These are phyloP conservation scores for Lentinus brumalis DNA, from an alignment of 768 basidiomycete species.

Conservation along the genomic window DNA sequence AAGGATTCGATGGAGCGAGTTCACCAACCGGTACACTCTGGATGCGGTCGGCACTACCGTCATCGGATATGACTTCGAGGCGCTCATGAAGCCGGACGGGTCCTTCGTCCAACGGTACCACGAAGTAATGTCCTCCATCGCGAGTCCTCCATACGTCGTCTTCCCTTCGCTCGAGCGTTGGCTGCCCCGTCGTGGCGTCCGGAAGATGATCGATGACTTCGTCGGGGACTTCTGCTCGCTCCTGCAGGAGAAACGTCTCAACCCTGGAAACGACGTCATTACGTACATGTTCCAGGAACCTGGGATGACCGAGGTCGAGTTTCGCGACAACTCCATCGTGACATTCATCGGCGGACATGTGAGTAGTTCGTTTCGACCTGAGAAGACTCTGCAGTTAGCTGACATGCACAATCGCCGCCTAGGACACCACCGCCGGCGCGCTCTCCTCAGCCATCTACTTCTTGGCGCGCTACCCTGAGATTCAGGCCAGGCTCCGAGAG, in stretches of 20 bases:
- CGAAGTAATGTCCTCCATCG: constrained; percentile 13
- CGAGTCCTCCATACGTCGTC: constrained; percentile 10
- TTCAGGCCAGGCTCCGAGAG: constrained; percentile 38
- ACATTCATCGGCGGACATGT: constrained; percentile 46
- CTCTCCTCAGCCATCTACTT: constrained; percentile 40
- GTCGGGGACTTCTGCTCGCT: constrained; percentile 4
- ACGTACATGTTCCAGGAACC: constrained; percentile 18
- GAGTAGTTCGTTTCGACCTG: constrained; percentile 2
- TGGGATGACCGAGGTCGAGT: constrained; percentile 31
- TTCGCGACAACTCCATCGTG: constrained; percentile 39
- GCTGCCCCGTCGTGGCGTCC: constrained; percentile 7
- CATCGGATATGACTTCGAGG: constrained; percentile 22
- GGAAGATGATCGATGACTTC: constrained; percentile 7
- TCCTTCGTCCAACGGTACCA: constrained; percentile 15
- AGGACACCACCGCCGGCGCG: constrained; percentile 44
- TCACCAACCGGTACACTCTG: constrained; percentile 17
- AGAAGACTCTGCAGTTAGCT: background rate
- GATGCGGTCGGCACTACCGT: constrained; percentile 17
- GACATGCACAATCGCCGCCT: background rate
- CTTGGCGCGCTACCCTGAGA: constrained; percentile 39
- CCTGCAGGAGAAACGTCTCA: constrained; percentile 9
- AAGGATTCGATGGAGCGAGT: constrained; percentile 31
- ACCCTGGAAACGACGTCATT: constrained; percentile 14
- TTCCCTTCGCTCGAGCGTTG: constrained; percentile 14
- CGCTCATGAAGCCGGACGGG: constrained; percentile 11